Percentiles rank a stretch among this genome's conserved stretches.
These are phyloP conservation scores for Nannizzia gypsea DNA, from an alignment of 2,329 filamentous ascomycete species.

Conservation along the genomic window DNA sequence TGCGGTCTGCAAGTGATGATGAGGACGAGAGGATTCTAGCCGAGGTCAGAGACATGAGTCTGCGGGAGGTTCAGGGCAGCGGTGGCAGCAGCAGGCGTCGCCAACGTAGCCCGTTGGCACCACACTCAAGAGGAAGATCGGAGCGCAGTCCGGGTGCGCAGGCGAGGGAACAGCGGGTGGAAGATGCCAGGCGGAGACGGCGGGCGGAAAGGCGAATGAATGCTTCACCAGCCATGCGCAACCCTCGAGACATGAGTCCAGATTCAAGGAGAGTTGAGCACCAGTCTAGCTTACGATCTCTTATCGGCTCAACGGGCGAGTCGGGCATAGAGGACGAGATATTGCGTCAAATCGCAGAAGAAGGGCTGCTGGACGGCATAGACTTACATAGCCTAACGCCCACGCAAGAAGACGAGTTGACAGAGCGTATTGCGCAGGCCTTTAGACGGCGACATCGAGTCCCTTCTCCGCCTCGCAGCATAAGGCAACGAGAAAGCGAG, in stretches of 20 bases:
- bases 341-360: slow-evolving; percentile 74
- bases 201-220: slow-evolving; percentile 19
- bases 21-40: slow-evolving; percentile 61
- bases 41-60: slow-evolving; percentile 60
- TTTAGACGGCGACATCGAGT: slow-evolving; percentile 59
- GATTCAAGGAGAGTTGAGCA: slow-evolving; percentile 61
- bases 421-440: slow-evolving; percentile 78
- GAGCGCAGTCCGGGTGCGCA: slow-evolving; percentile 30
- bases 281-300: slow-evolving; percentile 73
- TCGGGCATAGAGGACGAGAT: slow-evolving; percentile 76
- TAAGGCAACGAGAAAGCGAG: neutral
- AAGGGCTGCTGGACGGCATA: slow-evolving; percentile 75
- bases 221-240: slow-evolving; percentile 12
- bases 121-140: slow-evolving; percentile 19
- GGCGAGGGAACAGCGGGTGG: slow-evolving; percentile 28
- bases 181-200: slow-evolving; percentile 24
- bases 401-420: slow-evolving; percentile 76
- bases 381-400: slow-evolving; percentile 80
- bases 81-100: slow-evolving; percentile 15
- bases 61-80: slow-evolving; percentile 36
- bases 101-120: slow-evolving; percentile 15
- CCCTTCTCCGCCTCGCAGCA: slow-evolving; percentile 7
- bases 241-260: slow-evolving; percentile 18
- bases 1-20: slow-evolving; percentile 20
- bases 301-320: slow-evolving; percentile 71